Evolutionary conservation across 345 rosid genomes (phyloP), one percentile per base, ranked within the genome.

Genomic region (Eutrema japonicum): DNA sequence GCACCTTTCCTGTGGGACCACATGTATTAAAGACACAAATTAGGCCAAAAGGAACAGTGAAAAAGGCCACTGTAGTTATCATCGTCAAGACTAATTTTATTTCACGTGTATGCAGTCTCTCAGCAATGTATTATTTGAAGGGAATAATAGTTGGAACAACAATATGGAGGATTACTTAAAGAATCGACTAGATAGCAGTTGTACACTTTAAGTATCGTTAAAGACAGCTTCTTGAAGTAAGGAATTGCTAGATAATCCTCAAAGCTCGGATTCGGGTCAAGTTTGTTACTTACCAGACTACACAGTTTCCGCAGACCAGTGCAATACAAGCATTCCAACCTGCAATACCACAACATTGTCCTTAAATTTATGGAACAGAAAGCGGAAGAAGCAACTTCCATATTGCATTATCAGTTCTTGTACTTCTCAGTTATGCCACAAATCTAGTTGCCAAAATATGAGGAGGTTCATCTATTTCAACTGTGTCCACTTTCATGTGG

Each of bases 261-360:
- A 53, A 26, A 64, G 66, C 16, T 54, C 13, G 22, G 13, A 30
- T 49, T 4, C 22, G 27, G 40, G 36, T 54, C 43, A 53, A 70
- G 40, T 52, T 73, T 11, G 8, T 61, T 32, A 73, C 89, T 82
- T 83, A 95, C 99, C 99, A 95, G 56, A 92, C 97, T 56, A 95
- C 97, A 56, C 98, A 92, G 71, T 92, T 95, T 80, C 99, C 99
- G 2, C 96, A 92, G 71, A 95, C 99, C 41, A 95, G 87, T 0
- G 99, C 99, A 72, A 90, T 82, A 85, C 98, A 95, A 70, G 99
- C 99, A 80, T 92, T 95, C 98, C 98, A 92, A 70, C 99, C 98
- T 95, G 80, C 68, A 73, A 53, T 54, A 80, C 6, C 64, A 62
- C 66, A 72, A 57, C 55, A 76, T 18, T 42, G 27, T 30, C 60